phyloP scores from a whole-genome alignment of 2,329 filamentous ascomycete species.

The Aspergillus thermomutatus region DNA sequence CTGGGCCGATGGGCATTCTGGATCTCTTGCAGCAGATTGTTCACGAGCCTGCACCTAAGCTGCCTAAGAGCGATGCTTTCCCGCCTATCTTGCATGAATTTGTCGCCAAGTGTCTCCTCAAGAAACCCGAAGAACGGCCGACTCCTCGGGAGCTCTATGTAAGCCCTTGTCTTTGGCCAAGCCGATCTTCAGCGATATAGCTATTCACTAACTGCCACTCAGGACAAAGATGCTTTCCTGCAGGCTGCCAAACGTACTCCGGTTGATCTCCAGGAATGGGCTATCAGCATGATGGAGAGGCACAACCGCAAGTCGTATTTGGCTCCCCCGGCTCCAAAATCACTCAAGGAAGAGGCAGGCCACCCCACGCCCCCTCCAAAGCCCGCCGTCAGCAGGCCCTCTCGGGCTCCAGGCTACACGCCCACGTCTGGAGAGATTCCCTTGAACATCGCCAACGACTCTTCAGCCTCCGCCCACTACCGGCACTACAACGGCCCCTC shows the following conservation, averaged over 20 bases:
- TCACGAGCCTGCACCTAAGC: constrained; percentile 85
- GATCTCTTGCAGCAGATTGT: constrained; percentile 97
- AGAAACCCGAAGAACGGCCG: constrained; percentile 81
- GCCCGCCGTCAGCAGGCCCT: constrained; percentile 20
- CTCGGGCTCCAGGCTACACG: constrained; percentile 38
- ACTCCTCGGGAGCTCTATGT: constrained; percentile 93
- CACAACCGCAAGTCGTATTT: constrained; percentile 95
- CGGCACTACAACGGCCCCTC: constrained; percentile 21
- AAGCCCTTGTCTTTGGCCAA: constrained; percentile 36
- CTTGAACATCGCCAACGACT: constrained; percentile 46
- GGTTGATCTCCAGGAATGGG: constrained; percentile 91
- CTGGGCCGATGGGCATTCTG: constrained; percentile 84
- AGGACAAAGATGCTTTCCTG: constrained; percentile 92
- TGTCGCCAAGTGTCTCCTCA: constrained; percentile 92
- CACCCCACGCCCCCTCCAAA: constrained; percentile 35
- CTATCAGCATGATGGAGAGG: constrained; percentile 86
- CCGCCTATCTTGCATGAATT: constrained; percentile 92
- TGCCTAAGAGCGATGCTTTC: constrained; percentile 97
- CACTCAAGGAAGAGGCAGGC: constrained; percentile 56
- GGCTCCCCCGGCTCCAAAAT: constrained; percentile 74
- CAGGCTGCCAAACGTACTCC: constrained; percentile 96
- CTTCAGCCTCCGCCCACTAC: constrained; percentile 20
- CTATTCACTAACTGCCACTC: constrained; percentile 21
- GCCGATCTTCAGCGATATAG: neutral
- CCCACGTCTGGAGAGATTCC: constrained; percentile 72